A percentile compares a stretch with the other conserved stretches of the same genome.
Evolutionary conservation across 2,329 filamentous ascomycete species (phyloP).

Genomic region (Zopfia rhizophila): DNA sequence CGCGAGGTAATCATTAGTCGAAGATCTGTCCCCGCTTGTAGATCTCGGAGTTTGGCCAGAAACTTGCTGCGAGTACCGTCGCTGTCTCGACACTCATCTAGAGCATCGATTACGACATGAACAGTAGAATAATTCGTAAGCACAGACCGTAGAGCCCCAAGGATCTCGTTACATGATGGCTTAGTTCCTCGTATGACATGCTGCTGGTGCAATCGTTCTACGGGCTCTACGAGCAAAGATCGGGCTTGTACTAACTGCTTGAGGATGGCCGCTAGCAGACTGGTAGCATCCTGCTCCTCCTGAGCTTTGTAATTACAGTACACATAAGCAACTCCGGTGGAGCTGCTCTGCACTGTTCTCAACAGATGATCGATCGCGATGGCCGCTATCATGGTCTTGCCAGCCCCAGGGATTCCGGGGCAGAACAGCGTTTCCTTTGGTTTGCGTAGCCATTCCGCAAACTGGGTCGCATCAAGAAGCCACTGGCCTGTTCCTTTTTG

Average conservation of each 20-base stretch:
- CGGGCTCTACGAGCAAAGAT: slow-evolving; percentile 22
- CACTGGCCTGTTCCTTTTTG: slow-evolving; percentile 21
- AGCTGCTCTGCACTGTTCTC: slow-evolving; percentile 4
- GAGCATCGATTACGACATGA: slow-evolving; percentile 43
- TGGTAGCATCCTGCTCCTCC: slow-evolving; percentile 31
- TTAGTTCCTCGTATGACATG: slow-evolving; percentile 28
- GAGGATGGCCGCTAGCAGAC: slow-evolving; percentile 41
- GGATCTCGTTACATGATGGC: slow-evolving; percentile 32
- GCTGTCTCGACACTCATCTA: slow-evolving; percentile 40
- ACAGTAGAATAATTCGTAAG: slow-evolving; percentile 29
- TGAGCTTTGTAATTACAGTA: slow-evolving; percentile 46
- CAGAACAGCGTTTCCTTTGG: slow-evolving; percentile 19
- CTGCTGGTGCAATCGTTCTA: slow-evolving; percentile 34
- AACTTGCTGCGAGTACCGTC: slow-evolving; percentile 21
- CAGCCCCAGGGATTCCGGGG: slow-evolving; percentile 26
- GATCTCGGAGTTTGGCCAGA: slow-evolving; percentile 16
- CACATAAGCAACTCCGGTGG: slow-evolving; percentile 40
- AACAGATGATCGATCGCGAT: slow-evolving; percentile 23
- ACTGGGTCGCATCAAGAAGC: slow-evolving; percentile 13
- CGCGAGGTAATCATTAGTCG: slow-evolving; percentile 28
- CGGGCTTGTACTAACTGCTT: slow-evolving; percentile 45
- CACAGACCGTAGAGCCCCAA: slow-evolving; percentile 24
- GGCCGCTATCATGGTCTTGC: slow-evolving; percentile 28
- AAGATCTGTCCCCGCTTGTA: slow-evolving; percentile 15
- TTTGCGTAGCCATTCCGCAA: not conserved